Evolutionary conservation across 371 early-diverging fungal genomes (phyloP), one percentile per base, ranked within the genome.

Genomic region (Mortierella sp.): DNA sequence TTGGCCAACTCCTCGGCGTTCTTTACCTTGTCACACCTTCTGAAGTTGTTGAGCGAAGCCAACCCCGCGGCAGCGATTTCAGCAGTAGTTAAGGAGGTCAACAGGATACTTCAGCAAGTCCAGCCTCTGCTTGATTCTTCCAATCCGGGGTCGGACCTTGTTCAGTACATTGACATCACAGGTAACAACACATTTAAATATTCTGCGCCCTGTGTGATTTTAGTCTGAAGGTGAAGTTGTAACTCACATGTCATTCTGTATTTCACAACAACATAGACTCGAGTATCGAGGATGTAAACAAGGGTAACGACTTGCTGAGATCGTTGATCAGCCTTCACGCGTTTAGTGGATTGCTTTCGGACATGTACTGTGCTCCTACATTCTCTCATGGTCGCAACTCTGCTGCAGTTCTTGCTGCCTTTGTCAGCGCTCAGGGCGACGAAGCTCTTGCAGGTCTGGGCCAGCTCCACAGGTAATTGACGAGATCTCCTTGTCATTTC

Each of bases 1-100:
- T 94, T 96, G 79, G 92, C 95, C 2, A 88, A 92, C 0, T 92
- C 94, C 2, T 83, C 91, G n/a, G 92, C 94, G 0, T 92, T 93
- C 24, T 93, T 93, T 76, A 92, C 96, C 6, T 82, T 96, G 24
- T 92, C 94, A 7, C 95, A 95, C 76, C 86, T 96, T 14, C 91
- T 97, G 81, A 92, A 95, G 34, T 76, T 94, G 72, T 90, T 96
- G 58, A 90, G 93, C 54, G 97, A 96, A 60, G 90, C 91, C 38
- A 92, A 94, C 77, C 88, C 94, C 8, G 81, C 89, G 8, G 88
- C 88, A 0, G 91, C 93, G 5, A 89, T 91, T 14, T 57, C 83
- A 19, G 73, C 81, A 2, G 70, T 93, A 5, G 68, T 91, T 26
- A 88, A 91, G 34, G 91, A 90, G 45, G 88, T 95, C 10, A 88